Evolutionary conservation across 192 early-diverging fungal genomes (phyloP).

Genomic region (Pecoramyces ruminantium): DNA sequence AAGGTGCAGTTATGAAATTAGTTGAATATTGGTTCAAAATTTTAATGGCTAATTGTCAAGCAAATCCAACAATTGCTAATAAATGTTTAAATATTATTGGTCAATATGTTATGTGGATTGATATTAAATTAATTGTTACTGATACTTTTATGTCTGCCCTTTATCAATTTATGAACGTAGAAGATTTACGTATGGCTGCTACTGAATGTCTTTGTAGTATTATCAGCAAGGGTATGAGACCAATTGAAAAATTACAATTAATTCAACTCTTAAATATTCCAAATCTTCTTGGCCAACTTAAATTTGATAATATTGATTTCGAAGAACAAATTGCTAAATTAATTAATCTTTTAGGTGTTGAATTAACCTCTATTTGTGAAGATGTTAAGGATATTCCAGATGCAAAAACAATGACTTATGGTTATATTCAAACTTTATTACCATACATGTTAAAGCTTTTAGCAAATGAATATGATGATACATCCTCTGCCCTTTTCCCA

Average conservation of each 20-base stretch:
- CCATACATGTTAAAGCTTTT: constrained; percentile 66
- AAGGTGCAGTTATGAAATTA: constrained; percentile 52
- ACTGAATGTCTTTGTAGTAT: constrained; percentile 72
- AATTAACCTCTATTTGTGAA: constrained; percentile 48
- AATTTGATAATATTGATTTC: constrained; percentile 39
- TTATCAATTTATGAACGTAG: constrained; percentile 43
- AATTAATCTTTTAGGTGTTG: constrained; percentile 54
- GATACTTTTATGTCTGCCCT: constrained; percentile 57
- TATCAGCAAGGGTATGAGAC: constrained; percentile 81
- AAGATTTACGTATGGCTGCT: constrained; percentile 47
- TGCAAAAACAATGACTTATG: constrained; percentile 30
- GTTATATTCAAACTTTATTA: constrained; percentile 54
- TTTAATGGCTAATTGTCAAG: constrained; percentile 34
- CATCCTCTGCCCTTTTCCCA: constrained; percentile 52
- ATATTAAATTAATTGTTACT: constrained; percentile 78
- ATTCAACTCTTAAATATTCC: constrained; percentile 55
- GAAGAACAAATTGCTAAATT: constrained; percentile 51
- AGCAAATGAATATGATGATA: constrained; percentile 68
- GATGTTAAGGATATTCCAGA: constrained; percentile 14
- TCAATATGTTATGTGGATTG: constrained; percentile 86
- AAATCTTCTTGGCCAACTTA: constrained; percentile 18
- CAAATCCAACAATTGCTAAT: constrained; percentile 41
- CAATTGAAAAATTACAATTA: constrained; percentile 73
- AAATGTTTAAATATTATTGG: constrained; percentile 56
- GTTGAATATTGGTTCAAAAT: constrained; percentile 60